Evolutionary conservation across 2,329 filamentous ascomycete genomes (phyloP).

Genomic region (Dichotomopilus funicola): DNA sequence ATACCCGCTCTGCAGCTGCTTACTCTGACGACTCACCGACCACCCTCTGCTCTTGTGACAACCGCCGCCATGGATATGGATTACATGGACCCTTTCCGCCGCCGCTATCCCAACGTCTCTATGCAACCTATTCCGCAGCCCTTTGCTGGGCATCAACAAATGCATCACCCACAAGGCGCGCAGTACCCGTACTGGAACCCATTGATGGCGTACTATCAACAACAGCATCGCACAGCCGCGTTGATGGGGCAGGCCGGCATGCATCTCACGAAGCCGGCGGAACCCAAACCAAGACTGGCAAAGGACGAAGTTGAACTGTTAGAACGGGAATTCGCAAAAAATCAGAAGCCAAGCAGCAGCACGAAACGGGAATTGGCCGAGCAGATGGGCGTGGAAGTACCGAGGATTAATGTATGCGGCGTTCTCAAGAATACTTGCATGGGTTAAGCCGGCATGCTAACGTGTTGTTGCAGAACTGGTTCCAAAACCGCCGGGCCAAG

Average conservation of each 20-base stretch:
- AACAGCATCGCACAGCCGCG: slow-evolving; percentile 19
- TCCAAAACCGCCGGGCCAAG: slow-evolving; percentile 59
- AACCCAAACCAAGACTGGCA: slow-evolving; percentile 48
- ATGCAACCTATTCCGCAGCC: slow-evolving; percentile 17
- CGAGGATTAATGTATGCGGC: slow-evolving; percentile 53
- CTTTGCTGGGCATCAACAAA: slow-evolving; percentile 16
- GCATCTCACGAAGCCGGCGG: slow-evolving; percentile 26
- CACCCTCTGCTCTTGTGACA: not conserved
- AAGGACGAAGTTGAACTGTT: slow-evolving; percentile 55
- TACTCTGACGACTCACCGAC: not conserved
- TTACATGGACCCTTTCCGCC: slow-evolving; percentile 22
- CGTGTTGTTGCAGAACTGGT: slow-evolving; percentile 54
- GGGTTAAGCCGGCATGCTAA: slow-evolving; percentile 9
- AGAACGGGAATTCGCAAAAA: slow-evolving; percentile 56
- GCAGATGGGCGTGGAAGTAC: slow-evolving; percentile 55
- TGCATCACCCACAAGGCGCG: slow-evolving; percentile 9
- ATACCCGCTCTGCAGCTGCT: too few relatives aligned
- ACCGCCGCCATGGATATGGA: slow-evolving; percentile 21
- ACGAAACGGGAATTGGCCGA: slow-evolving; percentile 56
- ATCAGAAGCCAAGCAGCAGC: slow-evolving; percentile 57
- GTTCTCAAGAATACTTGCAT: not conserved
- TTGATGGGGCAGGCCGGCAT: slow-evolving; percentile 23
- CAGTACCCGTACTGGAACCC: slow-evolving; percentile 22
- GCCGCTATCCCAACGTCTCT: slow-evolving; percentile 15
- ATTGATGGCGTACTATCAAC: slow-evolving; percentile 23